A percentile compares a stretch with the other conserved stretches of the same genome.
Conservation (phyloP, 345 rosid genomes). For the Acer yangbiense region DNA sequence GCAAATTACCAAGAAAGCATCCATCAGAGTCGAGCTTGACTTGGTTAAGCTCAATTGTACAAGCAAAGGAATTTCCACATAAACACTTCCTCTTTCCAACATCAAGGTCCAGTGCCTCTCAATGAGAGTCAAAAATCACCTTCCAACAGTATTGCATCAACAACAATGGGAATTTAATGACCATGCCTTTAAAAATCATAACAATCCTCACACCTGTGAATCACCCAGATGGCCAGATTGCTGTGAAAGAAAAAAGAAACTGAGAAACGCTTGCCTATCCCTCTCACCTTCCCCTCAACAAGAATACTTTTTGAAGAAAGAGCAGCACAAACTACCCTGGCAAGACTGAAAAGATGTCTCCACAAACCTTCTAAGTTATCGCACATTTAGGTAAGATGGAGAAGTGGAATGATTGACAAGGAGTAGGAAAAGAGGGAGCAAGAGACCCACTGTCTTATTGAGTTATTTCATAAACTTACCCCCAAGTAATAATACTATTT, state of each 20-base stretch:
- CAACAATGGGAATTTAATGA: background rate
- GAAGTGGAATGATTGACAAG: background rate
- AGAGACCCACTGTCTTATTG: background rate
- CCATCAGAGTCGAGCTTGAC: background rate
- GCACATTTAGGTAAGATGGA: background rate
- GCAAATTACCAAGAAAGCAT: background rate
- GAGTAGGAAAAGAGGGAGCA: background rate
- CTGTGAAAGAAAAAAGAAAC: background rate
- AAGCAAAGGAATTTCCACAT: background rate
- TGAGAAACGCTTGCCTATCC: background rate
- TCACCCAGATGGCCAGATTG: background rate
- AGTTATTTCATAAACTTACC: background rate
- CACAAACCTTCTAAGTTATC: background rate
- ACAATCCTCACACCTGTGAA: background rate
- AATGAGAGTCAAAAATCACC: background rate
- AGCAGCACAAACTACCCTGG: background rate
- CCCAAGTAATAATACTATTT: background rate
- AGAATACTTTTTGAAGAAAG: no score
- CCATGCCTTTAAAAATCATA: background rate
- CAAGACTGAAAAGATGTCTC: background rate
- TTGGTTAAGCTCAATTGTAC: background rate
- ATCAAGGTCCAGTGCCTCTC: background rate
- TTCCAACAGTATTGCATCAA: background rate
- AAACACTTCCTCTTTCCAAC: constrained; percentile 1
- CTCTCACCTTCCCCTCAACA: no score